phyloP scores from a whole-genome alignment of 257 asterid genomes.

The Solanum medicagineum region DNA sequence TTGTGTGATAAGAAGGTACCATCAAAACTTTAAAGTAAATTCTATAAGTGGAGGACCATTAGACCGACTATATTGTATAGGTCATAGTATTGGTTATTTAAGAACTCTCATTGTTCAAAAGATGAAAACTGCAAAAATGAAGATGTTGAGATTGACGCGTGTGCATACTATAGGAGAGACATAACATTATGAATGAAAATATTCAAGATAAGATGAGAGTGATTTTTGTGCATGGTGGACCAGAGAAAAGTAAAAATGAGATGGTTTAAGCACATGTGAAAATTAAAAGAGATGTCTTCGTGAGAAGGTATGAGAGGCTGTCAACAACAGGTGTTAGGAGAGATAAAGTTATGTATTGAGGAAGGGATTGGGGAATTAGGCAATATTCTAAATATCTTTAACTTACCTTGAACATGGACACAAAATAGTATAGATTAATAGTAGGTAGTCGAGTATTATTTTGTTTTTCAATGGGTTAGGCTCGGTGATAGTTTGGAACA shows the following conservation, averaged over 20 bases:
- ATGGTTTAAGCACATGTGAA: neutral
- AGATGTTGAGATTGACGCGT: neutral
- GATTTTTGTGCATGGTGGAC: neutral
- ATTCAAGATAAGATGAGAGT: neutral
- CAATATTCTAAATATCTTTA: neutral
- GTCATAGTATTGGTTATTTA: neutral
- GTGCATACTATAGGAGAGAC: neutral
- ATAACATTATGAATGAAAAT: neutral
- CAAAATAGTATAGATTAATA: too few relatives aligned
- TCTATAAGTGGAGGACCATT: neutral
- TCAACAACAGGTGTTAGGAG: neutral
- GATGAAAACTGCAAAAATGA: neutral
- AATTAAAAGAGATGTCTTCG: neutral
- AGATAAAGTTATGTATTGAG: neutral
- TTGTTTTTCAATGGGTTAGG: neutral
- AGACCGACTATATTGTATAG: neutral
- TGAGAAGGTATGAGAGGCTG: neutral
- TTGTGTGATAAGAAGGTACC: neutral
- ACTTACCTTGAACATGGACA: neutral
- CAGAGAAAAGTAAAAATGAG: neutral
- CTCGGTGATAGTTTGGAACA: neutral
- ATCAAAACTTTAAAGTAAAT: neutral
- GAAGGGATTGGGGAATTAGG: neutral
- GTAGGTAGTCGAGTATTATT: too few relatives aligned
- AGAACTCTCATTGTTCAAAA: neutral